A percentile compares a stretch with the other conserved stretches of the same genome.
phyloP scores from a whole-genome alignment of 2,329 filamentous ascomycete species.

The Pestalotiopsis sp. region DNA sequence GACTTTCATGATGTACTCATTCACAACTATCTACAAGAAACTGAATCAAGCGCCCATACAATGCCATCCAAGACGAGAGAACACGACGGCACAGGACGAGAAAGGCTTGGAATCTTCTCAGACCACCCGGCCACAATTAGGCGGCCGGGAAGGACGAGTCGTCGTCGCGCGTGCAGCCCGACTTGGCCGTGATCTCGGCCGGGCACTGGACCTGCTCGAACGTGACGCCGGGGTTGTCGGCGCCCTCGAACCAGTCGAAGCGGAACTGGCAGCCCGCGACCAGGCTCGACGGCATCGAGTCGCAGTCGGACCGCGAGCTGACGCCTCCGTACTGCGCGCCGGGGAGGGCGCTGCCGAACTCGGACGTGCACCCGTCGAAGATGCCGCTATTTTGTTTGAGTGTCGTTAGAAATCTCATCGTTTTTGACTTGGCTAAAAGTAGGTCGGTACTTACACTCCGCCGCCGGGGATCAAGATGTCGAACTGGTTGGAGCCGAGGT shows the following conservation, averaged over 20 bases:
- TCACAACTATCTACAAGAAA: too few species aligned
- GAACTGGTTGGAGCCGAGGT: constrained; percentile 52
- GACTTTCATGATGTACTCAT: too few species aligned
- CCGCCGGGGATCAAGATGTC: constrained; percentile 49
- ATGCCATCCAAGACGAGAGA: not conserved
- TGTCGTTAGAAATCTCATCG: not conserved
- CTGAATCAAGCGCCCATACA: too few species aligned
- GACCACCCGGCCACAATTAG: too few species aligned
- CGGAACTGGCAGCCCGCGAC: constrained; percentile 51
- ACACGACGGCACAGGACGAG: too few species aligned
- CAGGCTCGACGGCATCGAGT: constrained; percentile 41
- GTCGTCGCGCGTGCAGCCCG: constrained; percentile 34
- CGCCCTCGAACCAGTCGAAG: constrained; percentile 52
- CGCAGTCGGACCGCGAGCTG: constrained; percentile 40
- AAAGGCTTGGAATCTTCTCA: not conserved
- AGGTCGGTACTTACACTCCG: constrained; percentile 33
- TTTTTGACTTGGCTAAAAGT: not conserved
- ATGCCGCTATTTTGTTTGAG: constrained; percentile 29
- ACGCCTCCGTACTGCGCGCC: constrained; percentile 50
- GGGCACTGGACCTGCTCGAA: constrained; percentile 50
- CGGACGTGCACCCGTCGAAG: constrained; percentile 43
- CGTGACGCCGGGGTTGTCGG: constrained; percentile 46
- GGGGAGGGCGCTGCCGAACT: constrained; percentile 38
- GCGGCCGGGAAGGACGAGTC: constrained; percentile 18
- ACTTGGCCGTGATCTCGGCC: constrained; percentile 41